These are phyloP conservation scores for Gossypium ekmanianum DNA, from an alignment of 345 rosid genomes.

Conservation along the genomic window DNA sequence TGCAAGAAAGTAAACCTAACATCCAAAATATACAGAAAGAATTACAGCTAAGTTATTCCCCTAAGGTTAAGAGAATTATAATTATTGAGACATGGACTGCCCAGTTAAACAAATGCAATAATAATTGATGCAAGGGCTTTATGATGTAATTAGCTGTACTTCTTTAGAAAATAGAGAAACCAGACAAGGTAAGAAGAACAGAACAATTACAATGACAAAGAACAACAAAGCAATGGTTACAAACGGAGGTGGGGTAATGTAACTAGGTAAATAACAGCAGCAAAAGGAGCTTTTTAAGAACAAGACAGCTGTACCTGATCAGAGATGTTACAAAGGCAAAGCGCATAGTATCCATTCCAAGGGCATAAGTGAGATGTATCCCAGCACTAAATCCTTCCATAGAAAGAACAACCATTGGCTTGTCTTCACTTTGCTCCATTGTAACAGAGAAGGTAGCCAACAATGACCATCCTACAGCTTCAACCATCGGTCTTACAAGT, in stretches of 20 bases:
- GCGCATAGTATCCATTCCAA: conserved; percentile 99
- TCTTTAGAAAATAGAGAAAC: not conserved
- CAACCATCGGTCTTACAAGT: conserved; percentile 92
- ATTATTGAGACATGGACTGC: not conserved
- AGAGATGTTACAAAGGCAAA: conserved; percentile 95
- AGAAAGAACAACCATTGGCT: conserved; percentile 77
- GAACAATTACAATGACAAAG: conserved; percentile 4
- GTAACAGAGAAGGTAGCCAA: conserved; percentile 96
- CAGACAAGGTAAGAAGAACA: not conserved
- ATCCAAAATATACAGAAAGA: conserved; percentile 11
- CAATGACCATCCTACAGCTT: conserved; percentile 97
- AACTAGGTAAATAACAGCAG: not conserved
- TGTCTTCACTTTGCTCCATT: conserved; percentile 97
- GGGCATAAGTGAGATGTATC: conserved; percentile 76
- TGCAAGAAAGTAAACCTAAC: conserved; percentile 95
- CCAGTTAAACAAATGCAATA: not conserved
- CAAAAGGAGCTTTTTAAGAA: not conserved
- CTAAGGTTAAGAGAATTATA: not conserved
- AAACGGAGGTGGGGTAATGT: not conserved
- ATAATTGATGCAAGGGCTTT: not conserved
- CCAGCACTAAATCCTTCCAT: conserved; percentile 99
- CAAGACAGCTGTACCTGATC: conserved; percentile 58
- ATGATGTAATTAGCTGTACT: not conserved
- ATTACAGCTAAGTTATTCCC: not conserved
- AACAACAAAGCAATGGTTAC: not conserved